Evolutionary conservation across 1,284 basidiomycete genomes (phyloP), one percentile per base, ranked within the genome.

Genomic region (Leccinum solheimii): DNA sequence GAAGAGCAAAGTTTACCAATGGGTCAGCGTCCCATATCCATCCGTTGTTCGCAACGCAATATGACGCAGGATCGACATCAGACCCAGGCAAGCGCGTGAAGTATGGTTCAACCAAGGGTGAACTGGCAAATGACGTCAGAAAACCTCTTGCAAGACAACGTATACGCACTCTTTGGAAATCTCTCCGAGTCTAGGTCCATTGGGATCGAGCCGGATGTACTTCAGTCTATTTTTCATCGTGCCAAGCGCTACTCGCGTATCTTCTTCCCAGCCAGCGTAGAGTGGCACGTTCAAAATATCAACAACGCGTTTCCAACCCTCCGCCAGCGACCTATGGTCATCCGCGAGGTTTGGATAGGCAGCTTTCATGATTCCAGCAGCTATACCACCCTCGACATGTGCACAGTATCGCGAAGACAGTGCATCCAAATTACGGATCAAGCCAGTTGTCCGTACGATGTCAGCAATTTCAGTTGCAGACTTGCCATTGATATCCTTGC

Each of bases 1-100:
- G 86, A n/a, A 94, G 85, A 9, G 96, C 97, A 78, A 99, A 99
- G 79, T 98, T 97, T 66, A 88, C 83, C 21, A 99, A 83, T 0
- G 97, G 97, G 75, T 99, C 90, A 2, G 97, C 96, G 62, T 91
- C 83, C 97, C 97, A 99, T 69, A 99, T 97, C 97, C 97, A 99
- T 7, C 97, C 97, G 71, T 99, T 99, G 78, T 98, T 98, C 5
- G 97, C 97, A 32, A 98, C 79, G 0, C 92, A 89, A 69, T 95
- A 91, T 9, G 85, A 80, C 21, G 82, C 73, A 2, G 90, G 86
- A 61, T 95, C 87, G 54, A 85, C 82, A 56, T 85, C 76, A 1
- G 84, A 84, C 23, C 78, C 80, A 6, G 82, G 79, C 9, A 97
- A 75, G 50, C 94, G 89, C 1, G 95, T 97, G 76, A 98, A 98